These are phyloP conservation scores for Leishmania mexicana DNA, from an alignment of 208 protist species.

Conservation along the genomic window DNA sequence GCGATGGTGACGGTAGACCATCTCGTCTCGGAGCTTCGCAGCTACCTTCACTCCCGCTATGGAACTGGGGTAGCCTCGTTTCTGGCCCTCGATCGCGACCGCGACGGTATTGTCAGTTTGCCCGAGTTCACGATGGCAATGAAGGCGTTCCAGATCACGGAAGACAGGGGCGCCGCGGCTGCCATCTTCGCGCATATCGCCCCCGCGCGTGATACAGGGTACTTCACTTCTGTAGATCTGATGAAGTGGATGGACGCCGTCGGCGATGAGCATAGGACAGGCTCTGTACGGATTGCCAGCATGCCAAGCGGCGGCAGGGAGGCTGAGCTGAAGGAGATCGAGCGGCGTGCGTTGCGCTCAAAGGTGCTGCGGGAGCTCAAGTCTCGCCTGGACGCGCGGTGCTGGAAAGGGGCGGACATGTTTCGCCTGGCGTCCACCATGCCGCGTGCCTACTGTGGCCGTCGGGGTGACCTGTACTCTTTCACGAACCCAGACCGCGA, in stretches of 20 bases:
- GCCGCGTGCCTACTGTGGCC: slow-evolving; percentile 73
- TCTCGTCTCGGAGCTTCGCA: slow-evolving; percentile 64
- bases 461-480: slow-evolving; percentile 64
- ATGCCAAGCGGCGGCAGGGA: slow-evolving; percentile 34
- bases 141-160: slow-evolving; percentile 76
- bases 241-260: slow-evolving; percentile 67
- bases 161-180: slow-evolving; percentile 51
- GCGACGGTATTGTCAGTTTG: slow-evolving; percentile 80
- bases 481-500: slow-evolving; percentile 81
- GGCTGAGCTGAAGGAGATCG: slow-evolving; percentile 47
- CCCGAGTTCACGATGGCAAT: slow-evolving; percentile 70
- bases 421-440: slow-evolving; percentile 90
- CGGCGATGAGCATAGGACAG: slow-evolving; percentile 31
- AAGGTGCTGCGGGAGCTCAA: slow-evolving; percentile 65
- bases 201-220: slow-evolving; percentile 42
- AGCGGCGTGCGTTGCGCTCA: slow-evolving; percentile 41
- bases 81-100: slow-evolving; percentile 81
- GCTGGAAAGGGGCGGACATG: slow-evolving; percentile 80
- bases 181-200: slow-evolving; percentile 67
- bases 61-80: slow-evolving; percentile 80
- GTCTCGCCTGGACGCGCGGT: slow-evolving; percentile 67
- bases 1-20: slow-evolving; percentile 44
- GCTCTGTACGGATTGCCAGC: slow-evolving; percentile 8
- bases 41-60: slow-evolving; percentile 75
- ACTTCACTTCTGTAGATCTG: slow-evolving; percentile 79